phyloP scores from a whole-genome alignment of 2,329 filamentous ascomycete genomes.

The Botrytis pseudocinerea region DNA sequence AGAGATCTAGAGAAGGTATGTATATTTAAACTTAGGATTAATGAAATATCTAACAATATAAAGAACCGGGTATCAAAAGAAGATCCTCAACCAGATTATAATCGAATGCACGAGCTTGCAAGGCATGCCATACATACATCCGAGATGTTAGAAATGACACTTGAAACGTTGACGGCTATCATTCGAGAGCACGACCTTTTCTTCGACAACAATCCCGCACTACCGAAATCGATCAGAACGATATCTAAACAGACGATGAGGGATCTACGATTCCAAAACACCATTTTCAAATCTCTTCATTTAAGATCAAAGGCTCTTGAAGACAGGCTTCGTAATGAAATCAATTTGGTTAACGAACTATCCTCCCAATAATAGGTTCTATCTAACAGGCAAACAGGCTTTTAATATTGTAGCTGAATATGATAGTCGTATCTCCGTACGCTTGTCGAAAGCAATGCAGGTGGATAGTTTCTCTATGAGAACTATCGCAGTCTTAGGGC shows the following conservation, averaged over 20 bases:
- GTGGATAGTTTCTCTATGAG: conserved; percentile 29
- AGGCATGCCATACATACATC: conserved; percentile 17
- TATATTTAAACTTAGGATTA: neutral
- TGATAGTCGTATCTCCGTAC: conserved; percentile 13
- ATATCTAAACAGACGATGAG: conserved; percentile 3
- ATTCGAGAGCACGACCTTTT: conserved; percentile 10
- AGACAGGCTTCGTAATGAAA: conserved; percentile 17
- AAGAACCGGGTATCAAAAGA: conserved; percentile 3
- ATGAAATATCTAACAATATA: conserved; percentile 2
- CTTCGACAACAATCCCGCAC: neutral
- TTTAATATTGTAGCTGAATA: conserved; percentile 14
- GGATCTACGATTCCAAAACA: conserved; percentile 13
- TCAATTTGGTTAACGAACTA: conserved; percentile 6
- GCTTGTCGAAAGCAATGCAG: conserved; percentile 9
- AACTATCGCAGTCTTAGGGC: conserved; percentile 26
- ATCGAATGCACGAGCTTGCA: conserved; percentile 15
- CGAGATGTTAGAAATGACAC: conserved; percentile 12
- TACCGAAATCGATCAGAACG: neutral
- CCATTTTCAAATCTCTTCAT: conserved; percentile 10
- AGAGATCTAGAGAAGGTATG: conserved; percentile 15
- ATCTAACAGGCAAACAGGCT: neutral
- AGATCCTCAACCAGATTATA: conserved; percentile 14
- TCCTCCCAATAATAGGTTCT: neutral
- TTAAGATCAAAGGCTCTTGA: conserved; percentile 18
- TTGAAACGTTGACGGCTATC: conserved; percentile 10